Conservation (phyloP, 2,329 filamentous ascomycete species). For the Talaromyces atroroseus region DNA sequence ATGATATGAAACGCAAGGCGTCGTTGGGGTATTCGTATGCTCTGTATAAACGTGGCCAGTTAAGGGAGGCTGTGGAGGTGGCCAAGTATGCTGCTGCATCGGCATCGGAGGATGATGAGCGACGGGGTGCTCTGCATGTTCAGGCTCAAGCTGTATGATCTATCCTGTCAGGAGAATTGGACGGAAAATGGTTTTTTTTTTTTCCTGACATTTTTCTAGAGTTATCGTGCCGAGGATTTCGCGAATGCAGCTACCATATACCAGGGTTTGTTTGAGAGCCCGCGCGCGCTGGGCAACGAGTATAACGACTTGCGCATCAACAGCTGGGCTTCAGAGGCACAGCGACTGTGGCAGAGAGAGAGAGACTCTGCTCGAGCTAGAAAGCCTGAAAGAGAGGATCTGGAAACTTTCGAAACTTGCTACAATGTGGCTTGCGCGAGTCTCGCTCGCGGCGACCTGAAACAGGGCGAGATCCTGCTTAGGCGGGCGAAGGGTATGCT, state of each 20-base stretch:
- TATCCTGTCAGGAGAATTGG: not conserved
- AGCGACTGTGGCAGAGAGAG: constrained; percentile 55
- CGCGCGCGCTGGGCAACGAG: constrained; percentile 41
- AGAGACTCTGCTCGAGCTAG: constrained; percentile 48
- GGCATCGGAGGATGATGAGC: constrained; percentile 21
- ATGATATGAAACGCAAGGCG: constrained; percentile 50
- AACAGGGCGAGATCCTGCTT: constrained; percentile 54
- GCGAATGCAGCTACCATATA: constrained; percentile 51
- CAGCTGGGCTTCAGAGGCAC: constrained; percentile 55
- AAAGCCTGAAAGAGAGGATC: constrained; percentile 52
- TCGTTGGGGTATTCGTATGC: constrained; percentile 59
- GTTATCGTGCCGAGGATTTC: constrained; percentile 58
- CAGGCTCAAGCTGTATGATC: constrained; percentile 55
- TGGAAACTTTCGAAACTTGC: constrained; percentile 60
- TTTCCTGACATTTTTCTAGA: constrained; percentile 17
- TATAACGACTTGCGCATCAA: constrained; percentile 59
- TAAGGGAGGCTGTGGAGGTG: constrained; percentile 50
- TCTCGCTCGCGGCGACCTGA: constrained; percentile 56
- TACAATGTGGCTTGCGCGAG: constrained; percentile 61
- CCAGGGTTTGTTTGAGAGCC: constrained; percentile 41
- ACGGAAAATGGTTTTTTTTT: not conserved
- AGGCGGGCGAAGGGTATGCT: constrained; percentile 51
- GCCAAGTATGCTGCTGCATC: constrained; percentile 25
- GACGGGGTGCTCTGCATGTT: constrained; percentile 53
- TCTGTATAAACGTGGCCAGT: constrained; percentile 56